These are phyloP conservation scores for Phlegmacium glaucopus DNA, from an alignment of 768 basidiomycete species.

Conservation along the genomic window DNA sequence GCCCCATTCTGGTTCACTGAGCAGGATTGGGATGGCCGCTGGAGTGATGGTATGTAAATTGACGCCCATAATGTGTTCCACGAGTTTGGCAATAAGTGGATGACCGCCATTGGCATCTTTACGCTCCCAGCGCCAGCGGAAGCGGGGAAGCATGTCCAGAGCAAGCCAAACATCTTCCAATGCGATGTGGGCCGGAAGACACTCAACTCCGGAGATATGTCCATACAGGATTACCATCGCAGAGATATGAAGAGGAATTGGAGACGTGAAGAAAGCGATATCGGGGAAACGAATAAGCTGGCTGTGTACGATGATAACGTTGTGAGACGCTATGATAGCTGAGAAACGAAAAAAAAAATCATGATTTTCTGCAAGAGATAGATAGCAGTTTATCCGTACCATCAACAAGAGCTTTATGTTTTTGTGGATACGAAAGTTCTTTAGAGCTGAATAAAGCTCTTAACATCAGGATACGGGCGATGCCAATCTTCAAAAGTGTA, in stretches of 20 bases:
- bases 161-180: constrained; percentile 85
- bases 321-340: constrained; percentile 87
- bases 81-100: constrained; percentile 80
- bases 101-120: constrained; percentile 78
- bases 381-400: constrained; percentile 42
- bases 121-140: constrained; percentile 91
- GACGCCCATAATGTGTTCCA: constrained; percentile 75
- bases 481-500: constrained; percentile 80
- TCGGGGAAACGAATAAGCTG: constrained; percentile 83
- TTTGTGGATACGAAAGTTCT: constrained; percentile 60
- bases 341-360: background rate
- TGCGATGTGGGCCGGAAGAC: constrained; percentile 59
- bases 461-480: constrained; percentile 72
- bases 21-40: constrained; percentile 38
- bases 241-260: constrained; percentile 84
- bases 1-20: constrained; percentile 54
- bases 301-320: constrained; percentile 81
- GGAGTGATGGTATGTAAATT: constrained; percentile 61
- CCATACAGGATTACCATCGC: constrained; percentile 91
- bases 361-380: background rate
- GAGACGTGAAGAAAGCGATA: constrained; percentile 85
- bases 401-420: constrained; percentile 73
- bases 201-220: constrained; percentile 75
- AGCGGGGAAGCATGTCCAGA: constrained; percentile 82
- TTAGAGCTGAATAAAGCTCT: constrained; percentile 78